These are phyloP conservation scores for Colletotrichum theobromicola DNA, from an alignment of 2,329 filamentous ascomycete genomes.

Conservation along the genomic window DNA sequence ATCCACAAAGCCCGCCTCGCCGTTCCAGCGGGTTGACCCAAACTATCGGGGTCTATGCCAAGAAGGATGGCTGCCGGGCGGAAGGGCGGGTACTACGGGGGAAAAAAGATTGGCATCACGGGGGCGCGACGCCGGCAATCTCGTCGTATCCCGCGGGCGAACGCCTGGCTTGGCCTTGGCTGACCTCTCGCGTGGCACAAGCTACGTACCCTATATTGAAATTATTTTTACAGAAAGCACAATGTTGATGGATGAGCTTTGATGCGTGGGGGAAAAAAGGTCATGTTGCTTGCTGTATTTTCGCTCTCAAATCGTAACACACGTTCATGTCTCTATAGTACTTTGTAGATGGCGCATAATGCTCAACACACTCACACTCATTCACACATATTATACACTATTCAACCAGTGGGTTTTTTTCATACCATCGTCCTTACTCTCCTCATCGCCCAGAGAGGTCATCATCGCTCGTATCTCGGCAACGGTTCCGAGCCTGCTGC, in stretches of 20 bases:
- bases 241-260: not conserved
- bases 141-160: not conserved
- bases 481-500: constrained; percentile 30
- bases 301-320: constrained; percentile 14
- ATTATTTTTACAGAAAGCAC: not conserved
- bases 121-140: not conserved
- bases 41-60: constrained; percentile 1
- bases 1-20: not conserved
- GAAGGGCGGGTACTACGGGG: not conserved
- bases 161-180: not conserved
- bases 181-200: not conserved
- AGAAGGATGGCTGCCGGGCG: constrained; percentile 7
- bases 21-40: not conserved
- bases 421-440: not conserved
- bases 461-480: constrained; percentile 41
- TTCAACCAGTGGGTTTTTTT: constrained; percentile 3
- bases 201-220: not conserved
- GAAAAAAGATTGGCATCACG: not conserved
- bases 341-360: constrained; percentile 18
- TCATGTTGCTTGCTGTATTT: constrained; percentile 11
- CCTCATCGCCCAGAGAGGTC: not conserved
- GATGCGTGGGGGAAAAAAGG: not conserved
- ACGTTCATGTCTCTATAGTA: constrained; percentile 15
- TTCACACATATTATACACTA: constrained; percentile 16
- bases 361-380: constrained; percentile 2